Evolutionary conservation across 495 filamentous ascomycete species (phyloP), one percentile per base, ranked within the genome.

Genomic region (Parathielavia hyrcaniae): DNA sequence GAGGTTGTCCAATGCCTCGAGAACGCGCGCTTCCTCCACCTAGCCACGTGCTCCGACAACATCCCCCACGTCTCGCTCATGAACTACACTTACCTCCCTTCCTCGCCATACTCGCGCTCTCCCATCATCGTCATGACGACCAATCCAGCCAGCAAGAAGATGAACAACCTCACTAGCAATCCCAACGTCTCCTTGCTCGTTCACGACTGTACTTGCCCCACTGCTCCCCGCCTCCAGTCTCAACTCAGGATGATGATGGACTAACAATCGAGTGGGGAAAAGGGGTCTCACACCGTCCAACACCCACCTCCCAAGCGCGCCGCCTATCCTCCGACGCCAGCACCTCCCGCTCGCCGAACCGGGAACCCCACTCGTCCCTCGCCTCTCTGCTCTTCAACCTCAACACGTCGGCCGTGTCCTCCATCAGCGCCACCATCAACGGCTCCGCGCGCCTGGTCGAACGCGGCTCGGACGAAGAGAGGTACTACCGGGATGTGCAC

Each of bases 31-130:
- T 98, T 96, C 75, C 90, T 98, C 57, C 95, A 98, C 71, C 85
- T 98, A 34, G 91, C 93, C 61, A 98, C 93, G 56, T 91, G 85
- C 71, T 81, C 81, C 69, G 79, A 83, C 64, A 83, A 92, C 69
- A 81, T 82, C 64, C 93, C 93, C 16, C 93, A 98, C 74, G 88
- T 97, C 69, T 92, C 89, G 26, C 84, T 98, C 62, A 98, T 98
- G 93, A 96, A 95, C 75, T 98, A 97, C 77, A 97, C 93, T 66
- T 98, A 96, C 76, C 88, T 98, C 53, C 87, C 91, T 17, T 83
- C 81, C 0, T 88, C 89, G 7, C 89, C 90, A 17, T 91, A 84
- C 73, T 80, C 83, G 36, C 75, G 79, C 16, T 11, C 49, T 53
- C 90, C 88, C 20, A 84, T 84, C 54, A 91, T 96, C 62, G 85